Conservation (phyloP, 495 filamentous ascomycete genomes). For the Glarea lozoyensis region DNA sequence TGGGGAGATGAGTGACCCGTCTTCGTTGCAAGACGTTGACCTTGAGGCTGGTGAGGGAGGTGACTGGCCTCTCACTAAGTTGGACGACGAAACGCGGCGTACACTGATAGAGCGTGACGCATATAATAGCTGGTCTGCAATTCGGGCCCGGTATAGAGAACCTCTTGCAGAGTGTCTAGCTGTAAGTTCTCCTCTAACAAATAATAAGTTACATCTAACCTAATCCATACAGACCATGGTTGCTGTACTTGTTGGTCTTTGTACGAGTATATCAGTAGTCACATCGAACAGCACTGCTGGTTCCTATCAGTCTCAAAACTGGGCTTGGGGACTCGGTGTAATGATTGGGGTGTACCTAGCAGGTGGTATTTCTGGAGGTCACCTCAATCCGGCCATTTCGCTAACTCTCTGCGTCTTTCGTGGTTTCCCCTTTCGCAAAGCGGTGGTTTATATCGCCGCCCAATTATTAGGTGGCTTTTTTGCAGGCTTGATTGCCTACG, state of each 20-base stretch:
- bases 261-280: slow-evolving; percentile 38
- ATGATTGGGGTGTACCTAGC: slow-evolving; percentile 49
- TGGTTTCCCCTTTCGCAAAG: slow-evolving; percentile 37
- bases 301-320: slow-evolving; percentile 36
- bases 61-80: slow-evolving; percentile 12
- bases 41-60: slow-evolving; percentile 17
- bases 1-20: not conserved
- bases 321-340: slow-evolving; percentile 44
- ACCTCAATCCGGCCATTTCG: slow-evolving; percentile 44
- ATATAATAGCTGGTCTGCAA: slow-evolving; percentile 42
- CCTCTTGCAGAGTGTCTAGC: slow-evolving; percentile 41
- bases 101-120: slow-evolving; percentile 22
- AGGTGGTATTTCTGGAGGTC: slow-evolving; percentile 46
- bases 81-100: slow-evolving; percentile 33
- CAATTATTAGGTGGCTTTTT: slow-evolving; percentile 39
- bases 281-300: slow-evolving; percentile 26
- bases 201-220: too few species aligned
- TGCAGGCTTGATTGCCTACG: slow-evolving; percentile 36
- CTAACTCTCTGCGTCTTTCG: slow-evolving; percentile 41
- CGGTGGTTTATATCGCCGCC: slow-evolving; percentile 38
- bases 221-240: slow-evolving; percentile 25
- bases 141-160: slow-evolving; percentile 38
- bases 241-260: slow-evolving; percentile 33
- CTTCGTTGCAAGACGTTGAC: slow-evolving; percentile 14
- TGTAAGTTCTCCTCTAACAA: too few species aligned